Base-by-base conservation (phyloP, 768 basidiomycete genomes). In the Phlebiopsis flavidoalba region DNA sequence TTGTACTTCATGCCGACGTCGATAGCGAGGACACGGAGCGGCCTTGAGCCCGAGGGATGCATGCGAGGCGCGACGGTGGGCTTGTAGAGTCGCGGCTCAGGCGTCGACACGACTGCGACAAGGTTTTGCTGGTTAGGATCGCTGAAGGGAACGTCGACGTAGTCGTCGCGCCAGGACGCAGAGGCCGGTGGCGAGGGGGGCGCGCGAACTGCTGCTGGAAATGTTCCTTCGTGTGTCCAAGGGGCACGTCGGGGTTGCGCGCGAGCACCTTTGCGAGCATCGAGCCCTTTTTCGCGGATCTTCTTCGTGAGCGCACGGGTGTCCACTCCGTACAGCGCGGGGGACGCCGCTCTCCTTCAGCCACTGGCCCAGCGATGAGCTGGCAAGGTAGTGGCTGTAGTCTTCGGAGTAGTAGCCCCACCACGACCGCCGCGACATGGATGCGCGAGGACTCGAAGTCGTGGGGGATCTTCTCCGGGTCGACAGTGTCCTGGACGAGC, bases 1-100 rank as follows among this genome's bases (percentile, higher is more conserved):
- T 98, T 98, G 79, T 91, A 97, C 76, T 99, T 99, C 93, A 98
- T 98, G n/a, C 97, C 97, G 54, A 98, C 96, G 72, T 99, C 97
- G 60, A 98, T 76, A 5, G 93, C 94, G 15, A 99, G 70, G 31
- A 99, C 83, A 62, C 97, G 89, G 33, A 98, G 71, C 0, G 84
- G 76, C 53, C 95, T 85, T 33, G 51, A 50, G 11, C 91, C 92
- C 1, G 85, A 87, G 2, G 92, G 89, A 70, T 97, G 92, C 36
- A 84, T 71, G 57, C 77, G 83, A 22, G 84, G 78, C n/a, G 70
- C 70, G 40, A 72, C 72, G 8, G 79, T 79, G 19, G 91, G 86
- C 65, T 79, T 77, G 79, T 88, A 92, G 15, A 93, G 66, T 43
- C 84, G 82, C 1, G 95, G 86, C 50, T 79, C 71, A 36, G 78